phyloP scores from a whole-genome alignment of 345 rosid species.

The Ricinus communis region DNA sequence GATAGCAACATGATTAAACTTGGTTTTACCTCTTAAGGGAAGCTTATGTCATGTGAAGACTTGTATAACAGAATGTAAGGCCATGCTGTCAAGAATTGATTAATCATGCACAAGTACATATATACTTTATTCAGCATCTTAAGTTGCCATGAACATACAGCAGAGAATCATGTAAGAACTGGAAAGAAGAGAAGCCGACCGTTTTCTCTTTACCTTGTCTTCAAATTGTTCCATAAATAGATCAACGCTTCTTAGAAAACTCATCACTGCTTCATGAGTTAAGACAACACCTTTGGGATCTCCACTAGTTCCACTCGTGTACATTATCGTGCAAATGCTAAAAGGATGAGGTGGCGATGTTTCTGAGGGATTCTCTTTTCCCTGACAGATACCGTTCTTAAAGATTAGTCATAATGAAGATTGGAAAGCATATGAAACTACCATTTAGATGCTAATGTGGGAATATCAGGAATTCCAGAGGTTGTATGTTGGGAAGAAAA shows the following conservation, averaged over 20 bases:
- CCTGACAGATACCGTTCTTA: slow-evolving; percentile 39
- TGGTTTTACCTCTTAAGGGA: too few species aligned
- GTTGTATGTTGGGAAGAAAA: too few species aligned
- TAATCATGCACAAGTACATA: too few species aligned
- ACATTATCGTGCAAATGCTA: slow-evolving; percentile 87
- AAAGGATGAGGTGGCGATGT: slow-evolving; percentile 58
- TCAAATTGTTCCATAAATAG: slow-evolving; percentile 81
- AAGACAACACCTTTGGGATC: slow-evolving; percentile 94
- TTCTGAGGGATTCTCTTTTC: slow-evolving; percentile 56
- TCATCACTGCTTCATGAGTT: slow-evolving; percentile 70
- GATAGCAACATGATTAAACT: too few species aligned
- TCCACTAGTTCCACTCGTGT: slow-evolving; percentile 98
- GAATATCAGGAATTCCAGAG: too few species aligned
- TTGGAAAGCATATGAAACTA: too few species aligned
- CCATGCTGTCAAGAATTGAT: too few species aligned
- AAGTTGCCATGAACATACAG: neutral
- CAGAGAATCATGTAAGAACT: neutral
- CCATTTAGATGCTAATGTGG: neutral
- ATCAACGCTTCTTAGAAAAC: slow-evolving; percentile 66
- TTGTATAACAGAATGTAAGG: too few species aligned
- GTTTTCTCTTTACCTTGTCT: slow-evolving; percentile 70
- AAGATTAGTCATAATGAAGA: slow-evolving; percentile 1
- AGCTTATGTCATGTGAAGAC: too few species aligned
- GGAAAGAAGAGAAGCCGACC: too few species aligned
- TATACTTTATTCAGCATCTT: too few species aligned